phyloP scores from a whole-genome alignment of 179 eudicot genomes.

The Drosera spatulata region DNA sequence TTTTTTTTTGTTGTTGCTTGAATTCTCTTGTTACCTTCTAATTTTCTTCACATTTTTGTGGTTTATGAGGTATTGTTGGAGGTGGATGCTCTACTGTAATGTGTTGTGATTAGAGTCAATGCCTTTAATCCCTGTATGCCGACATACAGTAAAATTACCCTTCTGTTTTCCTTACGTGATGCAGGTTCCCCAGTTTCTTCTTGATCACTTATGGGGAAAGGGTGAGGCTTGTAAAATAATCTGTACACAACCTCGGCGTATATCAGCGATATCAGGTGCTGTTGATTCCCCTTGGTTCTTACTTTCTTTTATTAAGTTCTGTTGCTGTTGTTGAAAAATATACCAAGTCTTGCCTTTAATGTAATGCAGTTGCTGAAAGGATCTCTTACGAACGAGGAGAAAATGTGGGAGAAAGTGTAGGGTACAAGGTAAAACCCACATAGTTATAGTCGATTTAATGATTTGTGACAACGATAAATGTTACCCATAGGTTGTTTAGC shows the following conservation, averaged over 20 bases:
- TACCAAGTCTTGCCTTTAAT: no score
- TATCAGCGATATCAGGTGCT: constrained; percentile 85
- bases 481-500: no score
- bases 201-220: constrained; percentile 75
- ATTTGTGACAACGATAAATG: no score
- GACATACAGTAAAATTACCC: no score
- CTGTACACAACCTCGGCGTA: constrained; percentile 94
- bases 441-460: no score
- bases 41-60: no score
- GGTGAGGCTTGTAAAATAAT: constrained; percentile 81
- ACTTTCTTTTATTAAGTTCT: background rate
- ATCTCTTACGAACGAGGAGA: constrained; percentile 89
- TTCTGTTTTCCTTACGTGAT: constrained; percentile 4
- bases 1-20: no score
- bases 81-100: no score
- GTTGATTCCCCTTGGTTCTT: constrained; percentile 1
- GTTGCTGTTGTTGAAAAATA: background rate
- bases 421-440: constrained; percentile 62
- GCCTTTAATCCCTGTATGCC: background rate
- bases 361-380: constrained; percentile 73
- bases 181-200: constrained; percentile 90
- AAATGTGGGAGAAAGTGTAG: constrained; percentile 69
- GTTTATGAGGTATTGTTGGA: no score
- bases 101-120: no score
- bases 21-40: no score